phyloP scores from a whole-genome alignment of 805 yeast species.

The Candida berthetii region DNA sequence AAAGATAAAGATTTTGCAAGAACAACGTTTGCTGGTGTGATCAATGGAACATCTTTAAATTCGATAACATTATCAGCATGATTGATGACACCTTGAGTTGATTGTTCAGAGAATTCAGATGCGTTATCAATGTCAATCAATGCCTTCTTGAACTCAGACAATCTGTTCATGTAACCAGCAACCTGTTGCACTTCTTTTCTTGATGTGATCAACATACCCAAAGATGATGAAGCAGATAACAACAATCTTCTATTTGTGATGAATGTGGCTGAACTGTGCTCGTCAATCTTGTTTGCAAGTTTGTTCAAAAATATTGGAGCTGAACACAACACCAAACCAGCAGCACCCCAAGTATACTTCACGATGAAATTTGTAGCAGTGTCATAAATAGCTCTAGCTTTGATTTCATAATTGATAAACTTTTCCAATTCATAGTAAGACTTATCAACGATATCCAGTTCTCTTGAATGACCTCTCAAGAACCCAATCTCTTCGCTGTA shows the following conservation, averaged over 20 bases:
- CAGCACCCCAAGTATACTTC: conserved; percentile 94
- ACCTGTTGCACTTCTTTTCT: conserved; percentile 81
- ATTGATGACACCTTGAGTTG: conserved; percentile 23
- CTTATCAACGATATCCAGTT: conserved; percentile 68
- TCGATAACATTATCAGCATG: conserved; percentile 56
- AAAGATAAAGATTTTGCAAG: conserved; percentile 63
- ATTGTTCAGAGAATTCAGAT: conserved; percentile 11
- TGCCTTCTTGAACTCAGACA: conserved; percentile 61
- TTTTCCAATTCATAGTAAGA: conserved; percentile 77
- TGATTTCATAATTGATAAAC: conserved; percentile 69
- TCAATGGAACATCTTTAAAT: conserved; percentile 70
- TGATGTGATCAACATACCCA: conserved; percentile 81
- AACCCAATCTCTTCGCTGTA: conserved; percentile 86
- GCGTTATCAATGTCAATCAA: conserved; percentile 42
- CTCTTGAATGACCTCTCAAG: conserved; percentile 74
- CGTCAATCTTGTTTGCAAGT: conserved; percentile 31
- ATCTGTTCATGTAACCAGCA: conserved; percentile 74
- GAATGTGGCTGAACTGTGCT: conserved; percentile 67
- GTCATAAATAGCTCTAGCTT: conserved; percentile 74
- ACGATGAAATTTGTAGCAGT: conserved; percentile 83
- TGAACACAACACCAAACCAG: conserved; percentile 82
- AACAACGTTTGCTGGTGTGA: conserved; percentile 79
- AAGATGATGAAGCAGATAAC: conserved; percentile 78
- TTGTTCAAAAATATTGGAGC: conserved; percentile 75
- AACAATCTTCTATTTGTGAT: conserved; percentile 83